Evolutionary conservation across 2,329 filamentous ascomycete genomes (phyloP).

Genomic region (Ambrosiella beaveri): DNA sequence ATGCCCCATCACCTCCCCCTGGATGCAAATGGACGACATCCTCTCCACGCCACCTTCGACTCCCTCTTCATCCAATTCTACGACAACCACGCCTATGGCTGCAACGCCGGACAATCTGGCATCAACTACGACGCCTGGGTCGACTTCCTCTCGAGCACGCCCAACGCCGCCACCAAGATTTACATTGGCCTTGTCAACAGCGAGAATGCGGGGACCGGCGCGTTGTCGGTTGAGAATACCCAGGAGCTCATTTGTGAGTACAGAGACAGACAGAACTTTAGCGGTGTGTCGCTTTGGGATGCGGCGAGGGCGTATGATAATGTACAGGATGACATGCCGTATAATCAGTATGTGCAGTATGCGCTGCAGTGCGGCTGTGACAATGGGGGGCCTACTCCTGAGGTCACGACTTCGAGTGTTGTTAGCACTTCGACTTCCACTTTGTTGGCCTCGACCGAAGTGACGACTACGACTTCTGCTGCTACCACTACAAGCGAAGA

Average conservation of each 20-base stretch:
- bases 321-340: slow-evolving; percentile 20
- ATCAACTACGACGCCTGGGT: slow-evolving; percentile 31
- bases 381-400: slow-evolving; percentile 16
- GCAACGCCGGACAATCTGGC: slow-evolving; percentile 18
- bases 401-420: slow-evolving; percentile 14
- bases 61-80: slow-evolving; percentile 32
- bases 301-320: slow-evolving; percentile 21
- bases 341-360: slow-evolving; percentile 22
- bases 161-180: slow-evolving; percentile 27
- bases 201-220: slow-evolving; percentile 17
- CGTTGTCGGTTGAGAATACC: slow-evolving; percentile 21
- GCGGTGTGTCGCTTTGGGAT: slow-evolving; percentile 31
- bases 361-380: slow-evolving; percentile 23
- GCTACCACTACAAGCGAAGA: background rate
- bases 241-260: slow-evolving; percentile 24
- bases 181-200: slow-evolving; percentile 27
- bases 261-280: slow-evolving; percentile 24
- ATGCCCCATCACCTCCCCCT: slow-evolving; percentile 20
- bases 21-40: slow-evolving; percentile 22
- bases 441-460: slow-evolving; percentile 7
- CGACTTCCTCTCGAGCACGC: slow-evolving; percentile 19
- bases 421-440: slow-evolving; percentile 12
- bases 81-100: slow-evolving; percentile 24
- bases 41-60: slow-evolving; percentile 26
- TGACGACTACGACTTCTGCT: slow-evolving; percentile 1